Evolutionary conservation across 2,329 filamentous ascomycete genomes (phyloP).

Genomic region (Atkinsonella hypoxylon): DNA sequence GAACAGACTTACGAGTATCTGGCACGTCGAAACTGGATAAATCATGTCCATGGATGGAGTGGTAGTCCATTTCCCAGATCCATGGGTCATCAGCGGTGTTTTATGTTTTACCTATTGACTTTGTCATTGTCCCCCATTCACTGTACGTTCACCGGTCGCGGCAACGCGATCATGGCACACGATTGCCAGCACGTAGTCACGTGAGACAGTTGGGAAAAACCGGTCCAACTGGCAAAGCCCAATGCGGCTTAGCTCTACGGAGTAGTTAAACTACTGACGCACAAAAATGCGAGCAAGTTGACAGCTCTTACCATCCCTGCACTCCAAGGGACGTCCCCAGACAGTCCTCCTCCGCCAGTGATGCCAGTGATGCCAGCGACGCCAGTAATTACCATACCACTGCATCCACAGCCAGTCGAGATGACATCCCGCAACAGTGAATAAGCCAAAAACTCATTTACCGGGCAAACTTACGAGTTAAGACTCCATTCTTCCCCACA

Average conservation of each 20-base stretch:
- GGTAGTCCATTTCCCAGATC: conserved; percentile 40
- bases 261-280: too few relatives aligned
- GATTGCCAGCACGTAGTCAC: not conserved
- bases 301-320: too few relatives aligned
- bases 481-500: not conserved
- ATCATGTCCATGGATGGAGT: conserved; percentile 47
- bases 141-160: not conserved
- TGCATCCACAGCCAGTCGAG: too few relatives aligned
- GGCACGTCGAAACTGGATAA: conserved; percentile 47
- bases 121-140: not conserved
- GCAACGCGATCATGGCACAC: not conserved
- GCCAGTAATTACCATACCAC: too few relatives aligned
- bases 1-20: conserved; percentile 33
- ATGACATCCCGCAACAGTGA: too few relatives aligned
- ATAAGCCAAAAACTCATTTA: too few relatives aligned
- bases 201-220: not conserved
- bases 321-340: too few relatives aligned
- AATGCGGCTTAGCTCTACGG: not conserved
- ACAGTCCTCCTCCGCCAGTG: too few relatives aligned
- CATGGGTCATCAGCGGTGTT: conserved; percentile 7
- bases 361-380: too few relatives aligned
- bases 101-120: too few relatives aligned
- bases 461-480: too few relatives aligned
- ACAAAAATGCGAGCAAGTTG: too few relatives aligned
- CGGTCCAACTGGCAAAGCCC: not conserved